phyloP scores from a whole-genome alignment of 2,329 filamentous ascomycete species.

The Fusarium tupiense region DNA sequence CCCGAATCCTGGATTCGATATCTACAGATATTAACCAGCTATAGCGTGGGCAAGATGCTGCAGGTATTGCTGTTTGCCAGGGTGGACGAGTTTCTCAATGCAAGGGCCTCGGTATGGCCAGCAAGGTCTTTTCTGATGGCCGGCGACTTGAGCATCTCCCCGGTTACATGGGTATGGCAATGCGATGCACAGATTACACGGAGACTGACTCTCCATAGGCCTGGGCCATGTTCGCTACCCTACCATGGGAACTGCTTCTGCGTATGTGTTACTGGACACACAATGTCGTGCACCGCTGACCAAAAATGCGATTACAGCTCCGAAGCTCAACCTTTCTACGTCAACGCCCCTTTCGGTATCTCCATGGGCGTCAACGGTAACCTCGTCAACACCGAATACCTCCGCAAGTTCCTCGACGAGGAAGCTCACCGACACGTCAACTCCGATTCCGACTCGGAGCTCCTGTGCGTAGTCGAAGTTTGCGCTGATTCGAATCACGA shows the following conservation, averaged over 20 bases:
- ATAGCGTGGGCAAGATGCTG: conserved; percentile 86
- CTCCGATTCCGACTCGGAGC: conserved; percentile 82
- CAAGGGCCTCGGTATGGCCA: conserved; percentile 87
- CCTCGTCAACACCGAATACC: conserved; percentile 77
- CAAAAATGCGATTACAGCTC: conserved; percentile 61
- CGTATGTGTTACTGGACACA: conserved; percentile 38
- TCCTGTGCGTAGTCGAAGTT: conserved; percentile 15
- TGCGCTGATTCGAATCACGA: neutral
- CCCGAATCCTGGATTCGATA: conserved; percentile 3
- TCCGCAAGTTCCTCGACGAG: conserved; percentile 77
- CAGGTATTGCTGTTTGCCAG: conserved; percentile 80
- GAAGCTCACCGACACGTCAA: conserved; percentile 89
- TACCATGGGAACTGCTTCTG: conserved; percentile 80
- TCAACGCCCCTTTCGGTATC: conserved; percentile 69
- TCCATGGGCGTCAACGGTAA: conserved; percentile 78
- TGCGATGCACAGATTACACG: neutral
- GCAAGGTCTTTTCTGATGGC: conserved; percentile 80
- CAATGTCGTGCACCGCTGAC: neutral
- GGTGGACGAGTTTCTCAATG: conserved; percentile 87
- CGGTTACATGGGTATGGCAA: conserved; percentile 76
- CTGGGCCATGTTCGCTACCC: conserved; percentile 89
- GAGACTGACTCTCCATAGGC: conserved; percentile 30
- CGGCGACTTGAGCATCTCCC: conserved; percentile 67
- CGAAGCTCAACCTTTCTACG: conserved; percentile 93
- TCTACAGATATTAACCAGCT: conserved; percentile 39